Base-by-base conservation (phyloP, 768 basidiomycete genomes). In the Cystobasidium onofrii region DNA sequence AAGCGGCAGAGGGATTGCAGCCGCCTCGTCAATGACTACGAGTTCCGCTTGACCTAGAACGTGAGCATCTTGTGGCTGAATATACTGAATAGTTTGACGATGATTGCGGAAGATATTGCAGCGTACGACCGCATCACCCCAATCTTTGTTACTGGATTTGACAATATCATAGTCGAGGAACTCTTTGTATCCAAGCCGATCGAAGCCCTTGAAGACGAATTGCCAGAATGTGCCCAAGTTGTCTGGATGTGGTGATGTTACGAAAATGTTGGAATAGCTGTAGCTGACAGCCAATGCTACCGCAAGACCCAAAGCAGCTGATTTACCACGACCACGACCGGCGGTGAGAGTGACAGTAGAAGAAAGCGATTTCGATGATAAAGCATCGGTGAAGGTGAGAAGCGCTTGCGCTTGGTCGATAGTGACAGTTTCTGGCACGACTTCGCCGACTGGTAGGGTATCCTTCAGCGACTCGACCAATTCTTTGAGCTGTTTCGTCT, bases 1-100 rank as follows among this genome's bases (percentile, higher is more conserved):
- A 41, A 99, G 88, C 1, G 95, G 93, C 20, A 98, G 86, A 0
- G 96, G 96, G 66, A 98, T 98, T 23, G 96, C 96, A 10, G 96
- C 96, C 7, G 95, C 95, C 82, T 99, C 96, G 78, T 99, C 96
- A 76, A 99, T 95, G 78, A 99, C 89, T 76, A 99, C 88, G 7
- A 99, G 86, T 78, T 99, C 96, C 0, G 96, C 96, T 80, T 98
- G 96, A 9, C 95, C 93, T 13, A 99, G 87, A 23, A 97, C 94
- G 80, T 99, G 95, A 0, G 92, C 90, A 80, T 99, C 96, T 84
- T 96, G 88, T 0, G 96, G 96, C 85, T 94, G 90, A 60, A 99
- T 98, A 80, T 97, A 99, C 92, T 99, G 95, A 50, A 99, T 92
- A 18, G 94, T 98, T 82, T 99, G 95, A 62, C 95, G 85, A 82